Evolutionary conservation across 139 green algal genomes (phyloP), one percentile per base, ranked within the genome.

Genomic region (Pleodorina starrii): DNA sequence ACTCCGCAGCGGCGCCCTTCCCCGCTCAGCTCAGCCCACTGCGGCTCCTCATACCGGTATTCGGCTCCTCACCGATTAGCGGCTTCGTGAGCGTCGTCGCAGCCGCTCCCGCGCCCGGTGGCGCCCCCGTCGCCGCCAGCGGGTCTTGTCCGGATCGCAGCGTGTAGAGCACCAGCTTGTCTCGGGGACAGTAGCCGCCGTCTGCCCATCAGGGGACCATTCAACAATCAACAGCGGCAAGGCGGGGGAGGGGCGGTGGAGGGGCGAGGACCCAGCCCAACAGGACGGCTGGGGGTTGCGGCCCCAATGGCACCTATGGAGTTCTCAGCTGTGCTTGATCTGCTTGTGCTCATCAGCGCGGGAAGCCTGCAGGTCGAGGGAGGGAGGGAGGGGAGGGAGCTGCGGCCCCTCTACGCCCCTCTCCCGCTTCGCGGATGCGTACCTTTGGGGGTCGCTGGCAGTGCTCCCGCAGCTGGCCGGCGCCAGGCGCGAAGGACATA

Each of bases 141-240:
- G 46, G 72, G 44, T 74, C 85, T 9, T 51, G 42, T 5, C 73
- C 72, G 25, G 72, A 19, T 21, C 85, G 74, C 72, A 89, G 11
- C 36, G 84, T 57, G 84, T 89, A 89, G 14, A 89, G 68, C 48
- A 89, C 84, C 36, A 89, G 84, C 69, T 82, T 82, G 84, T 89
- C 84, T 40, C 66, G 44, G 17, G 83, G 46, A 29, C 72, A 1
- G 68, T 88, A 88, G 66, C 25, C 25, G 19, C n/a, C n/a, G n/a
- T n/a, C n/a, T n/a, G n/a, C n/a, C n/a, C n/a, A n/a, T n/a, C n/a
- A n/a, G n/a, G n/a, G n/a, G n/a, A n/a, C n/a, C n/a, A n/a, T n/a
- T n/a, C n/a, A n/a, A n/a, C n/a, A 36, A 40, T 2, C 3, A 73
- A 3, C 5, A 73, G 63, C 21, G 11, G 63, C 14, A 1, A 12